These are phyloP conservation scores for Ormosia semicastrata DNA, from an alignment of 306 rosid genomes.

Conservation along the genomic window DNA sequence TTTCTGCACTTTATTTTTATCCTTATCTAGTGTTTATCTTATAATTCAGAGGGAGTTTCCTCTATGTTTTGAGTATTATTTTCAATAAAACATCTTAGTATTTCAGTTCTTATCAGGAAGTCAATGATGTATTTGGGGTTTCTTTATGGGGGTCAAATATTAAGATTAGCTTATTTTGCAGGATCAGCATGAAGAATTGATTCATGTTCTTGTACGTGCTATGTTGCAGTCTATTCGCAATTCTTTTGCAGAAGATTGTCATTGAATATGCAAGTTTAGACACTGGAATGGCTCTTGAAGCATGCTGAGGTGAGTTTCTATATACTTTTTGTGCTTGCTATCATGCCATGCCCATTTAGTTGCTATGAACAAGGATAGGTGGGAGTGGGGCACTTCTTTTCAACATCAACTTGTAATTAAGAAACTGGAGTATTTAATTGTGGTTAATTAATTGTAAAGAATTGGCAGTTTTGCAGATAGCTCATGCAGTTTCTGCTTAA, in stretches of 20 bases:
- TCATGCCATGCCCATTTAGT: not conserved
- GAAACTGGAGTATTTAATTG: not conserved
- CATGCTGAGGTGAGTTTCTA: conserved; percentile 10
- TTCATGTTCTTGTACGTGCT: conserved; percentile 48
- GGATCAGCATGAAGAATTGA: conserved; percentile 66
- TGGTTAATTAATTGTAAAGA: not conserved
- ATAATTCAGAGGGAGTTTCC: too few species aligned
- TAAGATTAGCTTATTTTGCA: conserved; percentile 37
- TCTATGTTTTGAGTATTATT: too few species aligned
- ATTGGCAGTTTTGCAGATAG: conserved; percentile 13
- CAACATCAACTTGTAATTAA: not conserved
- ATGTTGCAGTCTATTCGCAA: conserved; percentile 68
- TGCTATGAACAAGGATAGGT: not conserved
- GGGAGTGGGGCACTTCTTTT: not conserved
- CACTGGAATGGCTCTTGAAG: conserved; percentile 55
- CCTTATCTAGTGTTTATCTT: too few species aligned
- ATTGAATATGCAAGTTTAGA: conserved; percentile 85
- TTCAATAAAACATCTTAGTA: too few species aligned
- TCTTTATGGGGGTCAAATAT: not conserved
- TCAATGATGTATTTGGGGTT: not conserved
- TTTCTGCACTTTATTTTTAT: too few species aligned
- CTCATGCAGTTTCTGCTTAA: conserved; percentile 2
- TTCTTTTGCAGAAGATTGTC: conserved; percentile 58
- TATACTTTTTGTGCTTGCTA: not conserved
- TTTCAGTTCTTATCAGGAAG: too few species aligned